Evolutionary conservation across 2,329 filamentous ascomycete species (phyloP), one percentile per base, ranked within the genome.

Genomic region (Tolypocladium cylindrosporum): DNA sequence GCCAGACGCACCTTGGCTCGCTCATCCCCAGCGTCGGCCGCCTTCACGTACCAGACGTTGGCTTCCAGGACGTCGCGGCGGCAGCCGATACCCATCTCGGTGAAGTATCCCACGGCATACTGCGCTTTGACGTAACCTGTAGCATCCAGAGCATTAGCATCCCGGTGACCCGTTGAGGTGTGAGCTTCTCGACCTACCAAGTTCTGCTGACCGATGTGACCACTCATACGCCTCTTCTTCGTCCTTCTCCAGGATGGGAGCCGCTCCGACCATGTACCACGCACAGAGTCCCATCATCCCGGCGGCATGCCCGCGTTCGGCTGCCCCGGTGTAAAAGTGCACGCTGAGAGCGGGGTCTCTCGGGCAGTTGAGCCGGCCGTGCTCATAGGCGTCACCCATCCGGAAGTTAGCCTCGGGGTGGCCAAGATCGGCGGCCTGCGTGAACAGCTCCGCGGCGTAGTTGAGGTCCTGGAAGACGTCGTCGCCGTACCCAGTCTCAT

Each of bases 251-350:
- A 99, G 76, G 16, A 97, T 85, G 0, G 92, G 91, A 64, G 92
- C 89, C 1, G 94, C 94, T 13, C 94, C 94, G 45, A 97, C 89
- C 81, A 97, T 89, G 72, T 97, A 99, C 94, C 94, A 99, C 13
- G 94, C 94, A 73, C 94, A 99, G 10, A 99, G 79, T 5, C 93
- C 93, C 92, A 99, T 96, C 91, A 97, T 97, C 54, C 91, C 93
- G 54, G 86, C 82, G 0, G 91, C 80, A 67, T 97, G 89, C 1
- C 90, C 91, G 52, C 82, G 80, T 67, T 96, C 89, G 2, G 94
- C 94, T 14, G 94, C 93, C 34, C 87, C 88, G 1, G 93, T 99
- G 75, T 99, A 99, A 70, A 97, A 99, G 72, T 99, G 94, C 11
- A 99, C 91, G 63, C 91, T 97, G 56, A 99, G 78, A 1, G 92